Base-by-base conservation (phyloP, 257 asterid species). In the Vinca minor region DNA sequence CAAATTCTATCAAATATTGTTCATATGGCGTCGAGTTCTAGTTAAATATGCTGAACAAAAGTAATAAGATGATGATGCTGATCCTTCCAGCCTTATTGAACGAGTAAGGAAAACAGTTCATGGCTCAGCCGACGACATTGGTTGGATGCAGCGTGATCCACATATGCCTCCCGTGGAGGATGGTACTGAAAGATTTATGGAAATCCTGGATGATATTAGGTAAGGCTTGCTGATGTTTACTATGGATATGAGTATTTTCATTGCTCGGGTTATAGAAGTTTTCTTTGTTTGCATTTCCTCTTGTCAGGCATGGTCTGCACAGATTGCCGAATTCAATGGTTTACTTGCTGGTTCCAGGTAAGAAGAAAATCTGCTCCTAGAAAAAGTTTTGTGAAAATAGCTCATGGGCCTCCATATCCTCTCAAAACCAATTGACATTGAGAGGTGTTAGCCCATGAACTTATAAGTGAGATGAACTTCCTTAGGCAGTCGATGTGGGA, bases 321-420 rank as follows among this genome's bases (percentile, higher is more conserved):
- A 74, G 71, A 62, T 82, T 93, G 79, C 99, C 99, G 23, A 89
- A 82, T 49, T 73, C 96, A 31, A 32, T 93, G 95, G 85, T 93
- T 47, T 93, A 89, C 83, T 85, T 93, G 86, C 82, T 93, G 72
- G 87, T 93, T 68, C 98, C 98, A 82, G 99, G 99, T 93, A 81
- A 57, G 63, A 59, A 63, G n/a, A n/a, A 69, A 59, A 52, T 0
- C n/a, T 46, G 71, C 60, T 55, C 25, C 41, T 49, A 21, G 28
- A 34, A 65, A 11, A 21, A 31, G 8, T 36, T 23, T 15, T 44
- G n/a, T n/a, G n/a, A n/a, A n/a, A n/a, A n/a, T n/a, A n/a, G n/a
- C n/a, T n/a, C n/a, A n/a, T n/a, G n/a, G n/a, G n/a, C n/a, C n/a
- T n/a, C n/a, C n/a, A n/a, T n/a, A n/a, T n/a, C n/a, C n/a, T n/a